Evolutionary conservation across 768 basidiomycete genomes (phyloP), one percentile per base, ranked within the genome.

Genomic region (Xerocomellus intermedius): DNA sequence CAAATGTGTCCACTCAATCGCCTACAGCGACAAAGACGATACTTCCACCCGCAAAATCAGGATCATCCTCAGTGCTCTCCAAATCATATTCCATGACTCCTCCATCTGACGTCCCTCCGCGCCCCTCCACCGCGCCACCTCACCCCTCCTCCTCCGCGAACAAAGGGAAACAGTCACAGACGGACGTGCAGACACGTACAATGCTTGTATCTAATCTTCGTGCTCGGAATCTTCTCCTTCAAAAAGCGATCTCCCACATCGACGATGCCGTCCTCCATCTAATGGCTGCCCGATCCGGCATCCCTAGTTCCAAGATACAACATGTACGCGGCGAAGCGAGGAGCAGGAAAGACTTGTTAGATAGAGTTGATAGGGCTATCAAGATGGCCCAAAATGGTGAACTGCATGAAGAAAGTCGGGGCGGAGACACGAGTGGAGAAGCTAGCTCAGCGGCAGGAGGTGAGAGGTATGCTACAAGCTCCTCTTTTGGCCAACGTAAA

Each of bases 191-290:
- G 38, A 48, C 54, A 21, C 63, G 57, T 21, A 66, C 54, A 16
- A 64, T 37, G 1, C 64, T 70, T 21, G 55, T 69, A 56, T 66
- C 64, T 38, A 57, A 64, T 59, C 67, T 69, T 48, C 68, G 67
- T 45, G 68, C 66, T 3, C 67, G 55, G 38, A 70, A 69, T 38
- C 64, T 70, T 45, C 67, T 69, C 38, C 64, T 68, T 47, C 67
- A 70, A 45, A 69, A 62, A 56, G 69, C 67, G 52, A 69, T 69
- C 52, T 63, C 68, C 48, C 68, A 60, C 36, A 68, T 69, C n/a
- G 67, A 69, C 42, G 64, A 70, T 58, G 68, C 66, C 12, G 64
- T 69, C 37, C 69, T 68, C 33, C 58, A 62, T 51, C 48, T 69
- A 4, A 58, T 69, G 64, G 67, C 67, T 41, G 67, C 68, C 50